Evolutionary conservation across 78 protist genomes (phyloP), one percentile per base, ranked within the genome.

Genomic region (Protostelium mycophagum): DNA sequence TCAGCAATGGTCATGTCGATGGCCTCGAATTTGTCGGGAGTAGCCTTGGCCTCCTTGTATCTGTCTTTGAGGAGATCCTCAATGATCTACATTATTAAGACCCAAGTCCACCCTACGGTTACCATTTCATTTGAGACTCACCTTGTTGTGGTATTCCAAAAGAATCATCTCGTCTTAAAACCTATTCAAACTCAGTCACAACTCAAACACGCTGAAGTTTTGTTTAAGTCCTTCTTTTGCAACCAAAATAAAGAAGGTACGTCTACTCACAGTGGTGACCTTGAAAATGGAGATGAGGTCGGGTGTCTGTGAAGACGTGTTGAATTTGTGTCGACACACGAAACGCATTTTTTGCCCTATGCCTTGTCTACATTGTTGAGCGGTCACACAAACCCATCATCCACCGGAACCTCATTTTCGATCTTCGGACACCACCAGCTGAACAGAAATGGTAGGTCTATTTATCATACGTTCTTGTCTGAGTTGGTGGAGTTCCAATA

Each of bases 1-100:
- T 96, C 97, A 28, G 96, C 95, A 51, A 92, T 85, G 25, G 38
- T 89, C 73, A 51, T 51, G 16, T 51, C 73, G 73, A 51, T 51
- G 73, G 73, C 73, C 31, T 51, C 73, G 16, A 51, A 51, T 16
- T 51, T 51, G 73, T 5, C 73, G 16, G 5, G 31, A 16, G 73
- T 16, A 5, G 5, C 73, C 73, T 51, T 51, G 73, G 73, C 73
- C 16, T 51, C 73, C 73, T 89, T 89, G 91, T 84, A 84, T 36
- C 63, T 89, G 35, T 83, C 39, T 28, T 84, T n/a, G 36, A 25
- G 51, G 37, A 35, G 73, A 10, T 87, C 35, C 31, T 87, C 63
- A 38, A 34, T 29, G 34, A 35, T 28, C 38, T 25, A 37, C 36
- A 36, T 73, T 85, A n/a, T n/a, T 34, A 34, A 63, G n/a, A 37